Percentiles rank a stretch among this genome's conserved stretches.
phyloP scores from a whole-genome alignment of 805 yeast species.

The Candida mattraensis region DNA sequence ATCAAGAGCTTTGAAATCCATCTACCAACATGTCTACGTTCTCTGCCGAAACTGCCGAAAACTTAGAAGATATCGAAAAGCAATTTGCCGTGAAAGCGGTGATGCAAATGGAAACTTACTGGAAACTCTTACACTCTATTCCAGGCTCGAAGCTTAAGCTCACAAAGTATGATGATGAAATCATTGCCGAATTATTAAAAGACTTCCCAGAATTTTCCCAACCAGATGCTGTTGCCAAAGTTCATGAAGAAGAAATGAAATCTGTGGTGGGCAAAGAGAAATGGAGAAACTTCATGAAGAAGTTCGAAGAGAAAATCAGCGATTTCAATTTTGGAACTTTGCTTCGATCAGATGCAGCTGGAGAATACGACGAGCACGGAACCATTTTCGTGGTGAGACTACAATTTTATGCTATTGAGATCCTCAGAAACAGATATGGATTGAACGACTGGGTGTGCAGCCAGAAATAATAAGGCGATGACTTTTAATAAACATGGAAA shows the following conservation, averaged over 20 bases:
- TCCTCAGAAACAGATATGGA: slow-evolving; percentile 87
- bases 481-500: too few relatives aligned
- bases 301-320: slow-evolving; percentile 75
- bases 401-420: slow-evolving; percentile 93
- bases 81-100: slow-evolving; percentile 99
- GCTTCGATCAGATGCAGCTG: slow-evolving; percentile 67
- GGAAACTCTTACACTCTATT: slow-evolving; percentile 71
- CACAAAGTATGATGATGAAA: slow-evolving; percentile 71
- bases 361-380: slow-evolving; percentile 77
- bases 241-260: slow-evolving; percentile 82
- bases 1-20: not conserved
- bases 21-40: slow-evolving; percentile 13
- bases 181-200: slow-evolving; percentile 55
- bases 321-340: slow-evolving; percentile 96
- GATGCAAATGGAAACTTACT: slow-evolving; percentile 91
- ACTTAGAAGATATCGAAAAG: slow-evolving; percentile 92
- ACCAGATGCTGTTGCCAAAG: slow-evolving; percentile 51
- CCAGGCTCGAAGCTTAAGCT: slow-evolving; percentile 79
- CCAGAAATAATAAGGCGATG: slow-evolving; percentile 24
- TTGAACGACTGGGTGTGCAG: slow-evolving; percentile 85
- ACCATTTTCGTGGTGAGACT: slow-evolving; percentile 90
- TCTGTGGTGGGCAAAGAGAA: slow-evolving; percentile 72
- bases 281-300: slow-evolving; percentile 87
- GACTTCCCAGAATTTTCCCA: slow-evolving; percentile 88
- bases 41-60: slow-evolving; percentile 85